Base-by-base conservation (phyloP, 805 yeast genomes). In the Aciculoconidium aculeatum region DNA sequence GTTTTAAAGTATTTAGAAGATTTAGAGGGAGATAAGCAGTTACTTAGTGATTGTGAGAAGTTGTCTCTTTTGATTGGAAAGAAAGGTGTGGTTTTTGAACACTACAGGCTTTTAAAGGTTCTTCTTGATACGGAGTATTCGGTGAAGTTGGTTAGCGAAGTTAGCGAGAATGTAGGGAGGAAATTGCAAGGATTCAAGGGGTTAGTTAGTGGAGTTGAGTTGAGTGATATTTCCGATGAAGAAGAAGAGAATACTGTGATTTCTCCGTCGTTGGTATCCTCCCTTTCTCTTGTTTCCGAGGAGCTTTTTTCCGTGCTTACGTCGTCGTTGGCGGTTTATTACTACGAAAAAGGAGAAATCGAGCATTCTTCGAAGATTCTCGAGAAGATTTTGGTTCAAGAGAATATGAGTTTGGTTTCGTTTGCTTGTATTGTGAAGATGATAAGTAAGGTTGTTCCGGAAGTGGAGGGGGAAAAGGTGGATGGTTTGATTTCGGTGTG, bases 221-320 rank as follows among this genome's bases (percentile, higher is more conserved):
- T 59, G 25, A 53, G 62, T 4, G 64, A 55, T 20, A 24, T 37
- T 7, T 36, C 36, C 17, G 49, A 45, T 12, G 47, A 45, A 19
- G 47, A 40, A 16, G 42, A 37, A 12, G 37, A 15, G 14, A 23
- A 21, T 15, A 15, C 20, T 10, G 20, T 14, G 18, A 22, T 8
- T 8, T 8, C 11, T 7, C 24, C 11, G 31, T n/a, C n/a, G n/a
- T n/a, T n/a, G 31, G 47, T 61, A 4, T 27, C 43, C 11, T 47
- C 63, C 4, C 43, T 62, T 27, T 53, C 55, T 34, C 42, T 63
- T 21, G 42, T 62, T 11, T 42, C 39, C 11, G 57, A 53, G 23
- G 67, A 61, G 25, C 56, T 59, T 31, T 55, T 50, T 25, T 47
- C 57, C n/a, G 49, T 57, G 1, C 40, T 61, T 25, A 38, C 49